Evolutionary conservation across 2,329 filamentous ascomycete genomes (phyloP), one percentile per base, ranked within the genome.

Genomic region (Sarocladiaceae sp.): DNA sequence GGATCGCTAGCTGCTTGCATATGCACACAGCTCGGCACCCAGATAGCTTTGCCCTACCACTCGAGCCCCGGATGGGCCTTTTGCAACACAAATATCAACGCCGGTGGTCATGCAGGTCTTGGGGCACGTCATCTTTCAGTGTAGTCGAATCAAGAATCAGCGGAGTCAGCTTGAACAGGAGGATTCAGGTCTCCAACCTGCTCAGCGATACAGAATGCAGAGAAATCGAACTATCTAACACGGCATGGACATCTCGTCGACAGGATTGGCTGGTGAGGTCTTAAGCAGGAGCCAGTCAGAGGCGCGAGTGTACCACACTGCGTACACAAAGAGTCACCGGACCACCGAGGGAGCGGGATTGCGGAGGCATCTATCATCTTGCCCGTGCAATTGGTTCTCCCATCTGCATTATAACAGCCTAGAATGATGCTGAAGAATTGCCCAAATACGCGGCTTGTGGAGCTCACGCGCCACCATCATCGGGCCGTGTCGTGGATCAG

Each of bases 391-490:
- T n/a, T n/a, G n/a, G n/a, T n/a, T n/a, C n/a, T n/a, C n/a, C n/a
- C n/a, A n/a, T n/a, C n/a, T n/a, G n/a, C n/a, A n/a, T n/a, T n/a
- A n/a, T n/a, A n/a, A n/a, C n/a, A n/a, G 15, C 8, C 22, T 44
- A 26, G 40, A 23, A 44, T 8, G 18, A 26, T 26, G 12, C 6
- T 7, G 18, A 44, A 26, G 22, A 33, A n/a, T 48, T 17, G 26
- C 23, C 17, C 31, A 20, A n/a, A 33, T 5, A 10, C 4, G 26
- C 28, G 26, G 44, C 44, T 31, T 46, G 44, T 33, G 44, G 44
- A 48, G 44, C 26, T 48, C 44, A 48, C 44, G 44, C 44, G 44
- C 44, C 22, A 31, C 18, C n/a, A 48, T 48, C 26, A 31, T 48
- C 44, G 44, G 44, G 44, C 44, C 44, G 18, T 17, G 25, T 33